Evolutionary conservation across 2,329 filamentous ascomycete species (phyloP).

Genomic region (Aspergillus ustus): DNA sequence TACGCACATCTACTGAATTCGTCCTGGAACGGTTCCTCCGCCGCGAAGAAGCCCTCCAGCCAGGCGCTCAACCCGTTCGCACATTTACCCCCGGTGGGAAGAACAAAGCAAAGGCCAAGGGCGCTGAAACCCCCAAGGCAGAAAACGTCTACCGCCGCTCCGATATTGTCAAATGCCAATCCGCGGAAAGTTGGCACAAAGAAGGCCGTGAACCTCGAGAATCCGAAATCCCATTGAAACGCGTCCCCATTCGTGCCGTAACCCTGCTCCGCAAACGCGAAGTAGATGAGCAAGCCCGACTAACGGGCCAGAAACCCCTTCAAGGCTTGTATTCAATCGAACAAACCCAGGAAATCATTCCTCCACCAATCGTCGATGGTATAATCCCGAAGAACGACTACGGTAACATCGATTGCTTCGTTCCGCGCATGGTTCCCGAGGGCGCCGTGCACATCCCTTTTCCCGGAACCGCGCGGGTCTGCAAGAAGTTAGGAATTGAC

Average conservation of each 20-base stretch:
- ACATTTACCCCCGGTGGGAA: constrained; percentile 67
- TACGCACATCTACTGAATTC: constrained; percentile 84
- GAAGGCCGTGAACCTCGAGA: constrained; percentile 78
- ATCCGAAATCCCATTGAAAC: constrained; percentile 78
- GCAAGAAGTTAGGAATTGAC: constrained; percentile 82
- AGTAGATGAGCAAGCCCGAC: constrained; percentile 80
- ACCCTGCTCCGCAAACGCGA: constrained; percentile 86
- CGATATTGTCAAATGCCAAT: constrained; percentile 85
- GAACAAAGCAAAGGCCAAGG: constrained; percentile 71
- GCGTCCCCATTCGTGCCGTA: constrained; percentile 87
- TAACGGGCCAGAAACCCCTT: constrained; percentile 79
- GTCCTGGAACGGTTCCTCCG: constrained; percentile 85
- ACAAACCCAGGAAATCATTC: constrained; percentile 96
- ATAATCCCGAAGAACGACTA: constrained; percentile 92
- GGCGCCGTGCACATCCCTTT: constrained; percentile 85
- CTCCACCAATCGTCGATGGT: constrained; percentile 80
- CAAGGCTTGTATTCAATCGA: constrained; percentile 83
- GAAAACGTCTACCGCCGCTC: constrained; percentile 80
- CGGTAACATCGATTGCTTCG: constrained; percentile 96
- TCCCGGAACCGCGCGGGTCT: constrained; percentile 76
- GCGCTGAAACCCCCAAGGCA: constrained; percentile 35
- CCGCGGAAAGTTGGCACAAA: constrained; percentile 96
- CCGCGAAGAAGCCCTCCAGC: constrained; percentile 84
- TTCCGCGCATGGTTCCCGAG: constrained; percentile 85
- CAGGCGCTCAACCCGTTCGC: constrained; percentile 70